Percentiles rank a stretch among this genome's conserved stretches.
Conservation (phyloP, 345 rosid species). For the Brassica incana region DNA sequence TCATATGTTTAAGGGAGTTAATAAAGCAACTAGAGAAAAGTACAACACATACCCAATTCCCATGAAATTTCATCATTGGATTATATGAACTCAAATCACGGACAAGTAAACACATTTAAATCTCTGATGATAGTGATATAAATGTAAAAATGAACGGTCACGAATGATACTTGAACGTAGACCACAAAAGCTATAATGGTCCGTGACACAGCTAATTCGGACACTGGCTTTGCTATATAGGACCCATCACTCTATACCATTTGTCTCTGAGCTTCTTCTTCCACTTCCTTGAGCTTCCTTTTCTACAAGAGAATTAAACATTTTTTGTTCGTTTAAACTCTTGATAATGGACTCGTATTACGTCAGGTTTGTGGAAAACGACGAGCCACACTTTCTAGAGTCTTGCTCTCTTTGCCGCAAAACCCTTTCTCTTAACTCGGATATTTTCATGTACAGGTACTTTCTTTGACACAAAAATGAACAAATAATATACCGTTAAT, state of each 20-base stretch:
- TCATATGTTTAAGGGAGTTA: neutral
- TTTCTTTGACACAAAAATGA: neutral
- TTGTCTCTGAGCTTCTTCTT: neutral
- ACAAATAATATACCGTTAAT: neutral
- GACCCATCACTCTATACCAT: neutral
- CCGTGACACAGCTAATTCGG: conserved; percentile 34
- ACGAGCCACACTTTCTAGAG: conserved; percentile 66
- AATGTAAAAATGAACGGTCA: conserved; percentile 3
- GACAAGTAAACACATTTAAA: neutral
- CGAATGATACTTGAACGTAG: neutral
- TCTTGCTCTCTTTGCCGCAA: conserved; percentile 71
- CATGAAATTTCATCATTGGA: neutral
- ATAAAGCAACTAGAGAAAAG: neutral
- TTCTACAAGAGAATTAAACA: neutral
- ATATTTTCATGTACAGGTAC: conserved; percentile 95
- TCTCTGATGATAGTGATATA: neutral
- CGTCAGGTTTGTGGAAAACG: conserved; percentile 29
- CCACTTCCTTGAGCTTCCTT: neutral
- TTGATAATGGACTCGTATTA: conserved; percentile 36
- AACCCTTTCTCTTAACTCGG: conserved; percentile 59
- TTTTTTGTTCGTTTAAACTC: neutral
- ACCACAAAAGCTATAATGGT: conserved; percentile 16
- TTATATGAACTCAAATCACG: neutral
- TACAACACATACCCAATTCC: neutral
- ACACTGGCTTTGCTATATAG: conserved; percentile 17